These are phyloP conservation scores for Russula virescens DNA, from an alignment of 768 basidiomycete genomes.

Conservation along the genomic window DNA sequence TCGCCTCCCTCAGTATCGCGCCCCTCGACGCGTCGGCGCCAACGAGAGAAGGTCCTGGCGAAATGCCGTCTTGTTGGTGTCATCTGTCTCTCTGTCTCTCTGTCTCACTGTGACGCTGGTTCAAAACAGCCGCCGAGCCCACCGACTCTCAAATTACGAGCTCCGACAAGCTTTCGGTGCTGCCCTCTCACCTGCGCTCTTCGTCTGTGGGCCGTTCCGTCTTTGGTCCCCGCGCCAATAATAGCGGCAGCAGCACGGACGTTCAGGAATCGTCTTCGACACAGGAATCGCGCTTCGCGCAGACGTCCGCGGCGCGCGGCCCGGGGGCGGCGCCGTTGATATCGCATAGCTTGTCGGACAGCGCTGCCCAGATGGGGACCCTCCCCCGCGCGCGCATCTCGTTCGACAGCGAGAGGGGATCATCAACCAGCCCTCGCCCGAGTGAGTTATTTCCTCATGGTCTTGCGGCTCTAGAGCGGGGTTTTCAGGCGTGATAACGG, in stretches of 20 bases:
- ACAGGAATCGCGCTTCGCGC: neutral
- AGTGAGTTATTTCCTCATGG: constrained; percentile 30
- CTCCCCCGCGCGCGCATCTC: constrained; percentile 49
- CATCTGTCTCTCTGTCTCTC: neutral
- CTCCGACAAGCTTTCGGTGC: constrained; percentile 42
- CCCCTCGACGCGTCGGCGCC: neutral
- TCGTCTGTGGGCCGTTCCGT: constrained; percentile 32
- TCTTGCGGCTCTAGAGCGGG: constrained; percentile 21
- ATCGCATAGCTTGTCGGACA: constrained; percentile 33
- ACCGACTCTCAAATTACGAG: constrained; percentile 33
- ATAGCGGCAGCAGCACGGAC: constrained; percentile 37
- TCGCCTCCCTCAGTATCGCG: neutral
- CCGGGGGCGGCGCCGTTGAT: constrained; percentile 6
- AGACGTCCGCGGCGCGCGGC: constrained; percentile 19
- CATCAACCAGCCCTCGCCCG: constrained; percentile 37
- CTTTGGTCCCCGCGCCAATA: constrained; percentile 29
- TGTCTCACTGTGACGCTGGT: neutral
- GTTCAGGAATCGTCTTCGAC: constrained; percentile 26
- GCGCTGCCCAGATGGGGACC: constrained; percentile 35
- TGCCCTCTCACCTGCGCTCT: constrained; percentile 31
- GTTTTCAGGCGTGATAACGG: neutral
- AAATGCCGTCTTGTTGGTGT: constrained; percentile 4
- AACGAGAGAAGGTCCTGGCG: neutral
- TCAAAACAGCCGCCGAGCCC: constrained; percentile 26
- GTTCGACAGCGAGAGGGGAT: constrained; percentile 48